Percentiles rank a stretch among this genome's conserved stretches.
phyloP scores from a whole-genome alignment of 2,329 filamentous ascomycete species.

The Ophiosphaerella herpotricha region DNA sequence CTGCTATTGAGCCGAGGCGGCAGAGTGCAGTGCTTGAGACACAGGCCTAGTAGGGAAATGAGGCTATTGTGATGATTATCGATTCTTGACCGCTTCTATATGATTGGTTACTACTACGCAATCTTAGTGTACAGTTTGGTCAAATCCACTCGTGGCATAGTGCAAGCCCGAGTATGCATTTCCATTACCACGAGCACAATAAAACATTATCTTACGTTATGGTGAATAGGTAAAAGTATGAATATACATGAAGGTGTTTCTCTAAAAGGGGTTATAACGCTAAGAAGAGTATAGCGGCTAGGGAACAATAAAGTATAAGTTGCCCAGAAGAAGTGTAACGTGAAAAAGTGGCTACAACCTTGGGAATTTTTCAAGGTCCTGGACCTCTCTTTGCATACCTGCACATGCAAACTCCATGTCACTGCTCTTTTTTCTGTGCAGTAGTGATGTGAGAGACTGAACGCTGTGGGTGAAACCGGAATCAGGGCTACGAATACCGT shows the following conservation, averaged over 20 bases:
- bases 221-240: neutral
- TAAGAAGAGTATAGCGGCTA: neutral
- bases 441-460: neutral
- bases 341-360: neutral
- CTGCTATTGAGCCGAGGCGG: too few relatives aligned
- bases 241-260: neutral
- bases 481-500: neutral
- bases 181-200: too few relatives aligned
- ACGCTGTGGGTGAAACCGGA: neutral
- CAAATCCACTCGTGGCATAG: too few relatives aligned
- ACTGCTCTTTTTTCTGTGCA: neutral
- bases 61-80: too few relatives aligned
- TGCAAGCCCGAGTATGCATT: too few relatives aligned
- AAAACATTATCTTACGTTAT: too few relatives aligned
- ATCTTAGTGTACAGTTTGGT: too few relatives aligned
- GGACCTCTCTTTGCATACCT: neutral
- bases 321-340: neutral
- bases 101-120: too few relatives aligned
- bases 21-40: too few relatives aligned
- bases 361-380: too few relatives aligned
- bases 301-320: neutral
- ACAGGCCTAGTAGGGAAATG: too few relatives aligned
- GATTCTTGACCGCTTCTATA: too few relatives aligned
- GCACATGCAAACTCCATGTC: conserved; percentile 2
- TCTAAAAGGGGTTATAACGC: neutral